Conservation (phyloP, 257 asterid species). For the Eustoma russellianum region DNA sequence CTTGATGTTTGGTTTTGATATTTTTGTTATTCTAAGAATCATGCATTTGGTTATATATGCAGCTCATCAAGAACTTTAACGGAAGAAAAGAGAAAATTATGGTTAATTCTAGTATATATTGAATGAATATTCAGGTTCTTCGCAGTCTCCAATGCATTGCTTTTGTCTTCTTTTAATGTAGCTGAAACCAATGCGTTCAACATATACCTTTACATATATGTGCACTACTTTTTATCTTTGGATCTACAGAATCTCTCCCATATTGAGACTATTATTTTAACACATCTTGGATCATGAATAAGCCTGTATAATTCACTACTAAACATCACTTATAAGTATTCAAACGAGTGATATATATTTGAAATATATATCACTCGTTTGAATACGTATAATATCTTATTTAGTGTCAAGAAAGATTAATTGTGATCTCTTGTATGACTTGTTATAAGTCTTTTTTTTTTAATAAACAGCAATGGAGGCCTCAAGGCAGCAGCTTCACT, state of each 20-base stretch:
- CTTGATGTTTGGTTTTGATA: too few relatives aligned
- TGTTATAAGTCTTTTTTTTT: neutral
- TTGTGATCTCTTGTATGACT: too few relatives aligned
- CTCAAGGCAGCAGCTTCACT: conserved; percentile 71
- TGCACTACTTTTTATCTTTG: conserved; percentile 10
- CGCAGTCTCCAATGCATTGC: conserved; percentile 1
- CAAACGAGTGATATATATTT: too few relatives aligned
- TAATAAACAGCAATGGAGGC: conserved; percentile 74
- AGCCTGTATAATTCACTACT: too few relatives aligned
- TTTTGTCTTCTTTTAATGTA: conserved; percentile 5
- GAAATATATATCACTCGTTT: too few relatives aligned
- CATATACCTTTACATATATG: conserved; percentile 19
- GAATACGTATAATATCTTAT: too few relatives aligned
- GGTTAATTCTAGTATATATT: neutral
- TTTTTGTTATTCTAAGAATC: neutral
- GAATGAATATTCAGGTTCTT: conserved; percentile 10
- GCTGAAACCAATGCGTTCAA: conserved; percentile 5
- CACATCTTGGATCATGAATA: too few relatives aligned
- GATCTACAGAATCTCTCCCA: too few relatives aligned
- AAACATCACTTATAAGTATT: too few relatives aligned
- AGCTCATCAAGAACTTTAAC: too few relatives aligned
- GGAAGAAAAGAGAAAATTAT: neutral
- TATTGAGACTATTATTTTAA: too few relatives aligned
- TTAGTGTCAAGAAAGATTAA: too few relatives aligned
- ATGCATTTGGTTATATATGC: neutral